Evolutionary conservation across 371 early-diverging fungal genomes (phyloP).

Genomic region (Mortierella sp.): DNA sequence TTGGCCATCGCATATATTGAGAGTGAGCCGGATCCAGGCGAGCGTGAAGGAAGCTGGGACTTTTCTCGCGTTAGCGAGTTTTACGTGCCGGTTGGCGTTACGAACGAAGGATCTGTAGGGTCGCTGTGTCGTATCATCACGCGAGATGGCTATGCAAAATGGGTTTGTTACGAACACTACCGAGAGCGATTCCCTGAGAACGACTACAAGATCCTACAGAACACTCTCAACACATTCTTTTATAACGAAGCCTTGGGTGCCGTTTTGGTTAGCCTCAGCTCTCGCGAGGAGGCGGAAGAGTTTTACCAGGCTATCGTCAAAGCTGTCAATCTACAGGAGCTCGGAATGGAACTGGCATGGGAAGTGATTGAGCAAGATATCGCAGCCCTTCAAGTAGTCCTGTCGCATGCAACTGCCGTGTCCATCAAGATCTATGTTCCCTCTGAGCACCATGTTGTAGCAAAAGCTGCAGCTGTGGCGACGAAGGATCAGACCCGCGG

Average conservation of each 20-base stretch:
- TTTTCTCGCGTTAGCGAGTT: conserved; percentile 24
- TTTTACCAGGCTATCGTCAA: conserved; percentile 24
- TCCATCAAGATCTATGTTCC: conserved; percentile 19
- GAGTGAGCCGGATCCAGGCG: conserved; percentile 19
- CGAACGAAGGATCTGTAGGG: conserved; percentile 21
- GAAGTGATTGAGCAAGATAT: conserved; percentile 17
- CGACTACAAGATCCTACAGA: conserved; percentile 15
- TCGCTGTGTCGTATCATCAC: conserved; percentile 20
- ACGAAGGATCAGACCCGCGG: conserved; percentile 10
- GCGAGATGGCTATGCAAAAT: conserved; percentile 17
- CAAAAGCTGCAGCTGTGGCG: background rate
- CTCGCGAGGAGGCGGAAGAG: conserved; percentile 11
- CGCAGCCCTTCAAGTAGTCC: background rate
- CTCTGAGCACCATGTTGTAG: conserved; percentile 7
- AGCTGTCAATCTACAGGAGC: conserved; percentile 19
- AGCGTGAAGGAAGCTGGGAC: conserved; percentile 22
- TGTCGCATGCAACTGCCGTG: conserved; percentile 16
- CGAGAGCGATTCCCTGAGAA: conserved; percentile 22
- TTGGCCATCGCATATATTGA: conserved; percentile 13
- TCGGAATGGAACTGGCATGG: conserved; percentile 18
- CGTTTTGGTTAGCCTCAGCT: conserved; percentile 12
- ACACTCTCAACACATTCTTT: conserved; percentile 18
- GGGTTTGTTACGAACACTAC: conserved; percentile 32
- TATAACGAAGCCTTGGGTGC: conserved; percentile 25
- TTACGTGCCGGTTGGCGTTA: conserved; percentile 7